A percentile compares a stretch with the other conserved stretches of the same genome.
Evolutionary conservation across 306 rosid species (phyloP).

Genomic region (Delonix regia): DNA sequence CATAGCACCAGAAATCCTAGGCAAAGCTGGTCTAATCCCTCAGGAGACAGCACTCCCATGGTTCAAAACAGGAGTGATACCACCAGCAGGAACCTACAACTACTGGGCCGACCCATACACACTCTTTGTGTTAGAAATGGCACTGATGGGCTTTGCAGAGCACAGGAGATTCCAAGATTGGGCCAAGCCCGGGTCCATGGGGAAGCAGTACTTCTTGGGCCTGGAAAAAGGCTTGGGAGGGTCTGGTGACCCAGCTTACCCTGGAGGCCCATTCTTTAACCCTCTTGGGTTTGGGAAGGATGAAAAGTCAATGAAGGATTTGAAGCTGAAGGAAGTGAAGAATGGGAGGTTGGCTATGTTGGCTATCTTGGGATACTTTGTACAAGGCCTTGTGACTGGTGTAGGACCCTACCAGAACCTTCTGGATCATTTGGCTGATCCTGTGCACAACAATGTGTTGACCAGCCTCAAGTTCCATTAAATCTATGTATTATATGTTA

Average conservation of each 20-base stretch:
- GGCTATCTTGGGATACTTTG: slow-evolving; percentile 84
- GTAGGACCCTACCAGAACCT: slow-evolving; percentile 96
- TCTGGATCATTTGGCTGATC: slow-evolving; percentile 88
- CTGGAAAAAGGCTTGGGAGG: slow-evolving; percentile 79
- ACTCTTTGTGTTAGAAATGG: slow-evolving; percentile 74
- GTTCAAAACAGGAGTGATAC: slow-evolving; percentile 93
- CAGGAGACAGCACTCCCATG: slow-evolving; percentile 93
- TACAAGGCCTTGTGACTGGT: slow-evolving; percentile 83
- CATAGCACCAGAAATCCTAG: slow-evolving; percentile 86
- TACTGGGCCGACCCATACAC: slow-evolving; percentile 98
- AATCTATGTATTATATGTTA: slow-evolving; percentile 10
- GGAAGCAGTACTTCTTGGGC: slow-evolving; percentile 89
- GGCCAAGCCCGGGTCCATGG: slow-evolving; percentile 85
- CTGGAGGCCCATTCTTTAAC: slow-evolving; percentile 93
- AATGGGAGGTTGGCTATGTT: slow-evolving; percentile 98
- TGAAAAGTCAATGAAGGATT: slow-evolving; percentile 79
- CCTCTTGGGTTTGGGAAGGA: slow-evolving; percentile 95
- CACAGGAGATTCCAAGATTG: slow-evolving; percentile 93
- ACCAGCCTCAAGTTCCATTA: slow-evolving; percentile 93
- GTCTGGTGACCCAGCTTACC: slow-evolving; percentile 84
- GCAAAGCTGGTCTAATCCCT: slow-evolving; percentile 77
- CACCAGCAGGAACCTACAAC: slow-evolving; percentile 87
- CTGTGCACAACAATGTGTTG: slow-evolving; percentile 85
- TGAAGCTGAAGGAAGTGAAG: slow-evolving; percentile 93
- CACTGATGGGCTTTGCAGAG: slow-evolving; percentile 94